phyloP scores from a whole-genome alignment of 306 rosid species.

The Castanea mollissima region DNA sequence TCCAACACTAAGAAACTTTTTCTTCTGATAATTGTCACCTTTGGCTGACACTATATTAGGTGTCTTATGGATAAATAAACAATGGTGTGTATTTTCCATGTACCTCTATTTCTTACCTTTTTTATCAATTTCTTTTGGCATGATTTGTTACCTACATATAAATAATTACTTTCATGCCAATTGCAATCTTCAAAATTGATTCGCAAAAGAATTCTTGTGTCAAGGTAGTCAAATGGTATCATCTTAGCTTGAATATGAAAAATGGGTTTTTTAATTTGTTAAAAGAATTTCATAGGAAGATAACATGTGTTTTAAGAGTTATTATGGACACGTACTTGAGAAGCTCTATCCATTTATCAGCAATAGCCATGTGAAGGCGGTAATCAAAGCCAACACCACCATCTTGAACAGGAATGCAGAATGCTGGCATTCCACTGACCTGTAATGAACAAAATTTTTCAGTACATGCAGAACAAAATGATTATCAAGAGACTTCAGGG shows the following conservation, averaged over 20 bases:
- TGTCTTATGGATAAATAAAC: neutral
- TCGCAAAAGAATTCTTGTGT: neutral
- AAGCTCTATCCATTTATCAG: slow-evolving; percentile 98
- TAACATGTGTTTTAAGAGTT: slow-evolving; percentile 7
- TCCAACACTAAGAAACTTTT: neutral
- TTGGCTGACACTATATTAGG: neutral
- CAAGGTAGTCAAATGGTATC: neutral
- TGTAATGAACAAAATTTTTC: slow-evolving; percentile 35
- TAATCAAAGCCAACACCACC: slow-evolving; percentile 96
- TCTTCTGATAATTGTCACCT: neutral
- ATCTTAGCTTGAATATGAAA: neutral
- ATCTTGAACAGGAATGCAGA: slow-evolving; percentile 78
- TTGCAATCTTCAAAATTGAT: neutral
- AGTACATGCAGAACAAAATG: neutral
- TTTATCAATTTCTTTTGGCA: neutral
- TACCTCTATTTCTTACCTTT: neutral
- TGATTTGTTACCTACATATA: neutral
- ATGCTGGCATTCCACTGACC: slow-evolving; percentile 99
- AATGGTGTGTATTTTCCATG: neutral
- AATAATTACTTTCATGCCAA: neutral
- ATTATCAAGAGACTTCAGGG: slow-evolving; percentile 1
- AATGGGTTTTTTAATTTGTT: neutral
- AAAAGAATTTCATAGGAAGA: neutral
- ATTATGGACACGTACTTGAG: slow-evolving; percentile 58
- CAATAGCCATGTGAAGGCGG: slow-evolving; percentile 96